A percentile compares a stretch with the other conserved stretches of the same genome.
phyloP scores from a whole-genome alignment of 257 asterid genomes.

The Prunella vulgaris region DNA sequence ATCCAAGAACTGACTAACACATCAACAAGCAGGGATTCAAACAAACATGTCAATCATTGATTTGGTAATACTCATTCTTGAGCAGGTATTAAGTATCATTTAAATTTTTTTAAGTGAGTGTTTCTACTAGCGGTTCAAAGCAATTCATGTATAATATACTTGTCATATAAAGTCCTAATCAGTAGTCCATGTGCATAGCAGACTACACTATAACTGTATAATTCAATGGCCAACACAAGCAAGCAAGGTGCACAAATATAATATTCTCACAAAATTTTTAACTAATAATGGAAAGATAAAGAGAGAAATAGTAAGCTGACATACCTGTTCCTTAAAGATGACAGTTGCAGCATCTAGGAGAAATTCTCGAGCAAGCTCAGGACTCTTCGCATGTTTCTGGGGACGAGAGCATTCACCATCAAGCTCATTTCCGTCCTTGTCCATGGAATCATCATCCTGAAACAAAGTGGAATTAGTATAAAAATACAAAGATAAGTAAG shows the following conservation, averaged over 20 bases:
- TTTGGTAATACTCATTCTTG: not conserved
- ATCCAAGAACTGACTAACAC: not conserved
- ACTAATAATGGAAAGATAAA: not conserved
- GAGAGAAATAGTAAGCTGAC: constrained; percentile 20
- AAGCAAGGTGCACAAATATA: not conserved
- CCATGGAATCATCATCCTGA: constrained; percentile 97
- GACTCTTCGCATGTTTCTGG: constrained; percentile 99
- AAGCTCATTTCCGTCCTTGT: constrained; percentile 90
- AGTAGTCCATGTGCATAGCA: constrained; percentile 3
- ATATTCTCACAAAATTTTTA: no score
- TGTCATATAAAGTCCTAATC: not conserved
- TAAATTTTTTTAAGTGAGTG: not conserved
- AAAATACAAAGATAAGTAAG: constrained; percentile 1
- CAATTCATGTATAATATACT: not conserved
- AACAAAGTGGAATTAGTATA: constrained; percentile 12
- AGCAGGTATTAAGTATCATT: not conserved
- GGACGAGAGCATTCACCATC: constrained; percentile 98
- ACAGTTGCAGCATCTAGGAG: constrained; percentile 99
- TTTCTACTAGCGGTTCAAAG: not conserved
- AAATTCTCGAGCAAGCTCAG: constrained; percentile 99
- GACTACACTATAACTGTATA: not conserved
- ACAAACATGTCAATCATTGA: not conserved
- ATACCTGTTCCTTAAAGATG: constrained; percentile 96
- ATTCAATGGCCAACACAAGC: not conserved
- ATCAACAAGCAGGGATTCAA: not conserved